Evolutionary conservation across 108 stramenopile genomes (phyloP), one percentile per base, ranked within the genome.

Genomic region (Mediolabrus comicus): DNA sequence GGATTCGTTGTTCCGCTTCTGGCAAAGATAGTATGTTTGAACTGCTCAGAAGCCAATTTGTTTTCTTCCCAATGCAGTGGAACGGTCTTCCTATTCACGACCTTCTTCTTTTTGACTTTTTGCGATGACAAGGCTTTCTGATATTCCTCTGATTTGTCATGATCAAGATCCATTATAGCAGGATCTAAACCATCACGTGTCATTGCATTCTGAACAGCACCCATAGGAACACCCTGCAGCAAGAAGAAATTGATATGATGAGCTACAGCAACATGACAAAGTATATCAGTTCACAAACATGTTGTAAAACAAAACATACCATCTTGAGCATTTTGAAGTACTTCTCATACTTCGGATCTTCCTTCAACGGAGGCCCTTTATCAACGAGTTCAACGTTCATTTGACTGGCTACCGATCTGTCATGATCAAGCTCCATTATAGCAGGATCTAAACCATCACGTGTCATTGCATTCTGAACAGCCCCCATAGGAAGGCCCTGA

Each of bases 41-140:
- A 73, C 19, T 74, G 53, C 16, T 83, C 82, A 9, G 81, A 85
- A 4, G 87, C 74, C 38, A 92, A 67, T 29, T 65, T 71, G 1
- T 64, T 66, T 0, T 87, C 81, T 33, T 78, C 92, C 94, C 94
- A 95, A 66, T 95, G 94, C 39, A 95, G 54, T 10, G 64, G 57
- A 9, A 85, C 83, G 1, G 86, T 77, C 33, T 25, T 12, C 4
- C 11, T 59, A 32, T 73, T 74, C 56, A 33, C 52, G 14, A 66
- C 41, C 16, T 85, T 78, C 69, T 80, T 79, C 53, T 62, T 72
- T 33, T 65, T 35, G 49, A 35, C 56, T 19, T 22, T 64, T 38
- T 62, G 71, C 28, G 32, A 79, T 16, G 72, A 38, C 59, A 74
- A 55, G 36, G 72, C 77, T 75, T 80, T 65, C 69, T 87, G 87